Evolutionary conservation across 1,284 basidiomycete species (phyloP).

Genomic region (Cryptococcus sp.): DNA sequence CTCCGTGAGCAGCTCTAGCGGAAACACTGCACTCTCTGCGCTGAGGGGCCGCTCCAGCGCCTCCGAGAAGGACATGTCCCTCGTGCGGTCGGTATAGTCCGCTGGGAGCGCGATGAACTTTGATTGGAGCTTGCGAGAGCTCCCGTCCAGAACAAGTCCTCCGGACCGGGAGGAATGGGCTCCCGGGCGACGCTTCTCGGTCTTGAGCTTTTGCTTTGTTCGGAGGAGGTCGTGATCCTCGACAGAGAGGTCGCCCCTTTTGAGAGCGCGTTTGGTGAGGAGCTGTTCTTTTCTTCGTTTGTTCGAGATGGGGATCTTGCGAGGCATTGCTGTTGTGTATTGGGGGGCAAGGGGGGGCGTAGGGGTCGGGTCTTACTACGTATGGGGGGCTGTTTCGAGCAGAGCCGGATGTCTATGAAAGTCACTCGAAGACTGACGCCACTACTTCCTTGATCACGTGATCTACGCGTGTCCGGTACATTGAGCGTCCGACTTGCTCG

Average conservation of each 20-base stretch:
- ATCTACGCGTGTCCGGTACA: not conserved
- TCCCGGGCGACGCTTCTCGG: constrained; percentile 13
- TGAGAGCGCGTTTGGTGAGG: constrained; percentile 72
- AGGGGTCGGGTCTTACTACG: not conserved
- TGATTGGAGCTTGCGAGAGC: constrained; percentile 58
- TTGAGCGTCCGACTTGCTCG: not conserved
- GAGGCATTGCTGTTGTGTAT: constrained; percentile 24
- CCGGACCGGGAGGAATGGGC: constrained; percentile 5
- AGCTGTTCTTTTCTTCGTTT: constrained; percentile 67
- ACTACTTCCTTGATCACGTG: too few species aligned
- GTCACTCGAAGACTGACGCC: too few species aligned
- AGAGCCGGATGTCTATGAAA: not conserved
- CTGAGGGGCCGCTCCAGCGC: constrained; percentile 62
- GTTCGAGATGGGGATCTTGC: constrained; percentile 51
- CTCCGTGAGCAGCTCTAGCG: constrained; percentile 25
- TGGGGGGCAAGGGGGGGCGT: not conserved
- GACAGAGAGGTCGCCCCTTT: constrained; percentile 63
- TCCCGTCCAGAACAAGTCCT: not conserved
- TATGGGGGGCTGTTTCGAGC: not conserved
- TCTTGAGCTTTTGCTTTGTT: constrained; percentile 10
- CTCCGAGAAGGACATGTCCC: constrained; percentile 56
- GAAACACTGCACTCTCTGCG: constrained; percentile 53
- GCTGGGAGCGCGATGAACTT: constrained; percentile 65
- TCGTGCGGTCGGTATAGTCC: constrained; percentile 63
- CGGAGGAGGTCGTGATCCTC: constrained; percentile 21